Percentiles rank a stretch among this genome's conserved stretches.
phyloP scores from a whole-genome alignment of 768 basidiomycete genomes.

The Mycena crocata region DNA sequence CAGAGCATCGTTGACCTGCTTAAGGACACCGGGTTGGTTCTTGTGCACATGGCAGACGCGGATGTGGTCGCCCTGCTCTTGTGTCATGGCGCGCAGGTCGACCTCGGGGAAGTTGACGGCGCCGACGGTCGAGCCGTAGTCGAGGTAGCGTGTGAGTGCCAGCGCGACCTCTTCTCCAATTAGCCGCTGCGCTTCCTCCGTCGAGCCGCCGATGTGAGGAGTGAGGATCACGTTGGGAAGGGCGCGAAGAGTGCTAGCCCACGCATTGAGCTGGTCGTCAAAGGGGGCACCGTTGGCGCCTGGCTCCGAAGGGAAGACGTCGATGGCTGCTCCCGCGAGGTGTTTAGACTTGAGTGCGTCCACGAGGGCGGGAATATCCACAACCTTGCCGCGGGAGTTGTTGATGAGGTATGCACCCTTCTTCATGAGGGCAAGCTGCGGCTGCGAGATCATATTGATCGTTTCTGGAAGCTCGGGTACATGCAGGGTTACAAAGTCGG shows the following conservation, averaged over 20 bases:
- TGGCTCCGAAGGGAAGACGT: conserved; percentile 96
- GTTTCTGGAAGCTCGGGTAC: conserved; percentile 98
- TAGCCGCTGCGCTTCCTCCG: conserved; percentile 97
- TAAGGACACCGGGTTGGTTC: conserved; percentile 96
- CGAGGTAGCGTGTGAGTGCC: conserved; percentile 89
- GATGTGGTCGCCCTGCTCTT: conserved; percentile 82
- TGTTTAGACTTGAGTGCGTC: conserved; percentile 85
- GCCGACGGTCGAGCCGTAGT: conserved; percentile 89
- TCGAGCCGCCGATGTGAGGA: conserved; percentile 98
- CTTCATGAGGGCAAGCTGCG: conserved; percentile 92
- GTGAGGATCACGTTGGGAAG: conserved; percentile 95
- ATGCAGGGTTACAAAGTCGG: conserved; percentile 97
- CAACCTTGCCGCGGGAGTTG: conserved; percentile 95
- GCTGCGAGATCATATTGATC: conserved; percentile 87
- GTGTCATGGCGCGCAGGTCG: conserved; percentile 91
- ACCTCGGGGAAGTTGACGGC: conserved; percentile 99
- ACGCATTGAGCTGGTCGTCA: conserved; percentile 88
- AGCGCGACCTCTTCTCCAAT: conserved; percentile 95
- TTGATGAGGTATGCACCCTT: conserved; percentile 95
- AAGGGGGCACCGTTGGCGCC: conserved; percentile 91
- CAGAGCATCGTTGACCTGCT: conserved; percentile 92
- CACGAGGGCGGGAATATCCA: conserved; percentile 93
- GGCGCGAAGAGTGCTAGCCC: conserved; percentile 79
- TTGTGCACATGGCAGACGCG: conserved; percentile 96
- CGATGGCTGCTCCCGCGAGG: conserved; percentile 89